These are phyloP conservation scores for Suhomyces guaymorum DNA, from an alignment of 1,139 yeast genomes.

Conservation along the genomic window DNA sequence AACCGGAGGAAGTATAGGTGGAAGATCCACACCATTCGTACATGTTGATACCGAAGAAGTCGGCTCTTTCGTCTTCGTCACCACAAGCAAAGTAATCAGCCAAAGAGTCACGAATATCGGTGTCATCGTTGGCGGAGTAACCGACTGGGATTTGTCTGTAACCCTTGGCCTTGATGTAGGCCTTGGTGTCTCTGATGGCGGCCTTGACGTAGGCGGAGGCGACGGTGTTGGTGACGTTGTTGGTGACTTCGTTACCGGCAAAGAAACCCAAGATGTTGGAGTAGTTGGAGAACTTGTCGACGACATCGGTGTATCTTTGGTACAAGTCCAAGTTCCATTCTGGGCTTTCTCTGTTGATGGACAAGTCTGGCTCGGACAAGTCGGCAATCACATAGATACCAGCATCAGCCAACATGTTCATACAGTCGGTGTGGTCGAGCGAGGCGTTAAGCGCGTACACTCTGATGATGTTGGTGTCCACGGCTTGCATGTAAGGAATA, in stretches of 20 bases:
- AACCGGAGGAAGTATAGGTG: slow-evolving; percentile 66
- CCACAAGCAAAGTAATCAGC: slow-evolving; percentile 89
- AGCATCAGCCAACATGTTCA: slow-evolving; percentile 65
- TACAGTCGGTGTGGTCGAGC: slow-evolving; percentile 65
- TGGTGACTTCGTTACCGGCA: slow-evolving; percentile 90
- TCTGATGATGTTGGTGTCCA: slow-evolving; percentile 68
- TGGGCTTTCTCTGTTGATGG: slow-evolving; percentile 65
- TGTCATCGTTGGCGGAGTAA: slow-evolving; percentile 84
- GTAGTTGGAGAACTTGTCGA: slow-evolving; percentile 68
- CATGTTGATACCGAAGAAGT: slow-evolving; percentile 92
- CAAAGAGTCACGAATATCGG: slow-evolving; percentile 64
- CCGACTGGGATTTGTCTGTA: slow-evolving; percentile 83
- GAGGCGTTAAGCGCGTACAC: slow-evolving; percentile 72
- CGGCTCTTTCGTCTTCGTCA: slow-evolving; percentile 59
- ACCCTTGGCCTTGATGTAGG: slow-evolving; percentile 63
- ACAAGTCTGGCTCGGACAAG: slow-evolving; percentile 63
- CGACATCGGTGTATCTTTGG: slow-evolving; percentile 66
- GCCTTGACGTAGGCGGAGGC: slow-evolving; percentile 90
- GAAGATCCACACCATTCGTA: slow-evolving; percentile 94
- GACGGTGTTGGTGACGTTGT: slow-evolving; percentile 67
- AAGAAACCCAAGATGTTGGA: slow-evolving; percentile 83
- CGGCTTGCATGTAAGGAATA: slow-evolving; percentile 61
- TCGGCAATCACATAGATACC: slow-evolving; percentile 81
- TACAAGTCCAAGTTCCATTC: slow-evolving; percentile 61
- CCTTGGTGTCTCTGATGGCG: slow-evolving; percentile 80